Conservation (phyloP, 495 filamentous ascomycete species). For the Lophiostoma macrostomum region DNA sequence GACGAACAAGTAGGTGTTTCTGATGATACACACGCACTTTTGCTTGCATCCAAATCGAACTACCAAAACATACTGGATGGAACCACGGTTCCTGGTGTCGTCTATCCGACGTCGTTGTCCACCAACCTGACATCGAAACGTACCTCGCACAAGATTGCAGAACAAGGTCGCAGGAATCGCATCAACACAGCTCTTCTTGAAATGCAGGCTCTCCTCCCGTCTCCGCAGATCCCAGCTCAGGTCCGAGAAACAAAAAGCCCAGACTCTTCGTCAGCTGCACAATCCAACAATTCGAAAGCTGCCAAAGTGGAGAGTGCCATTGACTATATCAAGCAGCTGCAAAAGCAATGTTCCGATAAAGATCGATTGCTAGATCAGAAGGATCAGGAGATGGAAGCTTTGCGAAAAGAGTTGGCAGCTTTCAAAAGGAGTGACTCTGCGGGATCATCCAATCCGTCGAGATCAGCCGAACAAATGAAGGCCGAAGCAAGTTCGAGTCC, state of each 20-base stretch:
- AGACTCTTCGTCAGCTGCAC: constrained; percentile 33
- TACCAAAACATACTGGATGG: constrained; percentile 97
- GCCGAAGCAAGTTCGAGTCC: constrained; percentile 5
- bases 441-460: background rate
- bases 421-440: constrained; percentile 12
- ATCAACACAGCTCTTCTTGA: constrained; percentile 89
- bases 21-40: constrained; percentile 74
- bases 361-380: constrained; percentile 62
- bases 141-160: constrained; percentile 95
- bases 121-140: constrained; percentile 94
- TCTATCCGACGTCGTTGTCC: constrained; percentile 84
- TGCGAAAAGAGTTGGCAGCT: constrained; percentile 33
- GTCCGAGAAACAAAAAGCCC: constrained; percentile 38
- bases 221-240: constrained; percentile 31
- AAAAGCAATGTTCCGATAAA: constrained; percentile 68
- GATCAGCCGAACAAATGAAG: constrained; percentile 3
- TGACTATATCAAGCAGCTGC: constrained; percentile 84
- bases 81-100: constrained; percentile 82
- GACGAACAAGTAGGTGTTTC: constrained; percentile 45
- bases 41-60: constrained; percentile 91
- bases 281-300: constrained; percentile 77
- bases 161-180: constrained; percentile 90
- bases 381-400: constrained; percentile 54
- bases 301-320: constrained; percentile 95
- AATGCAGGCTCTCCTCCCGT: constrained; percentile 78